phyloP scores from a whole-genome alignment of 2,329 filamentous ascomycete species.

The Diaporthe humulicola region DNA sequence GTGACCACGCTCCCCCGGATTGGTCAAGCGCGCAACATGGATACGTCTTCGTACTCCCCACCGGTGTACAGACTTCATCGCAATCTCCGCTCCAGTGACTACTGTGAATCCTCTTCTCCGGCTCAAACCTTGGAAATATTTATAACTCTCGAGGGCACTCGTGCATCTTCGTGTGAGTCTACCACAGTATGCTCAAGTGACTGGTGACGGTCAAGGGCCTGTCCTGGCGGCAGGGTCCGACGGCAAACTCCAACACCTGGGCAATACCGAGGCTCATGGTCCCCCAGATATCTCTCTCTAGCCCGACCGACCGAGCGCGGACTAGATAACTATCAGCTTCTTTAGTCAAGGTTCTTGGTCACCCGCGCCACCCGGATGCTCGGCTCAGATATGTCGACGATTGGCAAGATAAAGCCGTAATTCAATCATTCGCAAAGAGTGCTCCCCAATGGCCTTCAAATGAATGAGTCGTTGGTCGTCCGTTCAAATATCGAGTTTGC shows the following conservation, averaged over 20 bases:
- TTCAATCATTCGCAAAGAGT: background rate
- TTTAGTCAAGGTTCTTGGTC: constrained; percentile 14
- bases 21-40: background rate
- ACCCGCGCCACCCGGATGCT: background rate
- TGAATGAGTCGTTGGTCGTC: background rate
- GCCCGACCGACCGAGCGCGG: background rate
- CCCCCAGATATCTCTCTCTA: constrained; percentile 1
- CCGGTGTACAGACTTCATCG: background rate
- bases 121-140: background rate
- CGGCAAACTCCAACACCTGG: background rate
- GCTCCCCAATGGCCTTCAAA: background rate
- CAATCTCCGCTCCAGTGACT: background rate
- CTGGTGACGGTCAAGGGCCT: background rate
- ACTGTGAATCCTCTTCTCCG: background rate
- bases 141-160: background rate
- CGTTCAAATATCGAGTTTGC: background rate
- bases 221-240: background rate
- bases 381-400: background rate
- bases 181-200: no score
- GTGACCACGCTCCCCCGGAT: background rate
- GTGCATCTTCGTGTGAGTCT: background rate
- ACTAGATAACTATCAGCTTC: background rate
- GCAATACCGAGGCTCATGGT: background rate
- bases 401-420: background rate
- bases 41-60: background rate